A percentile compares a stretch with the other conserved stretches of the same genome.
phyloP scores from a whole-genome alignment of 306 rosid genomes.

The Lithocarpus polystachyus region DNA sequence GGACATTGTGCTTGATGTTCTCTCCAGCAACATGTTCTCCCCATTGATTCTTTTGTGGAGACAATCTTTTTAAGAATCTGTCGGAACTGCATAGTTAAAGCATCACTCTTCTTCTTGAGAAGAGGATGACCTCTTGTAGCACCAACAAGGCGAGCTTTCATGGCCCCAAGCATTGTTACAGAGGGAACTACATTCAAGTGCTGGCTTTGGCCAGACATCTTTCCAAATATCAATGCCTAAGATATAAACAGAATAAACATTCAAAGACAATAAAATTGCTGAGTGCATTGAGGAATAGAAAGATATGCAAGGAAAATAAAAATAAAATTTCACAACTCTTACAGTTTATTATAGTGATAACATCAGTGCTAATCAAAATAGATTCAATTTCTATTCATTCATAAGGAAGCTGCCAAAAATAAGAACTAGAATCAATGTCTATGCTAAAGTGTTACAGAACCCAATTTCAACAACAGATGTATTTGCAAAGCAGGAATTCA shows the following conservation, averaged over 20 bases:
- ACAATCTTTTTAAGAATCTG: constrained; percentile 88
- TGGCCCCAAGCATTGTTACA: constrained; percentile 80
- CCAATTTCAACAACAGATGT: too few species aligned
- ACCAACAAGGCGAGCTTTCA: constrained; percentile 84
- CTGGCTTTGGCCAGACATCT: constrained; percentile 85
- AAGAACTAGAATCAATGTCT: too few species aligned
- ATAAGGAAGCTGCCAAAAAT: too few species aligned
- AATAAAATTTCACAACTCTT: neutral
- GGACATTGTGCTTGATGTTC: constrained; percentile 79
- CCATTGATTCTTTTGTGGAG: constrained; percentile 89
- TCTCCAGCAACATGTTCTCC: constrained; percentile 97
- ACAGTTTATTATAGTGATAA: neutral
- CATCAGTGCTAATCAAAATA: neutral
- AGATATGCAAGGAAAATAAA: neutral
- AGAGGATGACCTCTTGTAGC: constrained; percentile 96
- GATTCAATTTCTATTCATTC: too few species aligned
- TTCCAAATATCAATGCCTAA: constrained; percentile 35
- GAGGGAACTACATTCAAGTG: constrained; percentile 95
- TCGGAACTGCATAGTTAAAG: constrained; percentile 84
- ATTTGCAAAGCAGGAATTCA: too few species aligned
- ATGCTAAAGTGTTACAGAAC: too few species aligned
- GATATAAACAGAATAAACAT: neutral
- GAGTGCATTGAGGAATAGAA: neutral
- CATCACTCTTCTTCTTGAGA: constrained; percentile 96
- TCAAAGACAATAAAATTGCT: neutral